Evolutionary conservation across 305 asterid species (phyloP), one percentile per base, ranked within the genome.

Genomic region (Solanum chacoense): DNA sequence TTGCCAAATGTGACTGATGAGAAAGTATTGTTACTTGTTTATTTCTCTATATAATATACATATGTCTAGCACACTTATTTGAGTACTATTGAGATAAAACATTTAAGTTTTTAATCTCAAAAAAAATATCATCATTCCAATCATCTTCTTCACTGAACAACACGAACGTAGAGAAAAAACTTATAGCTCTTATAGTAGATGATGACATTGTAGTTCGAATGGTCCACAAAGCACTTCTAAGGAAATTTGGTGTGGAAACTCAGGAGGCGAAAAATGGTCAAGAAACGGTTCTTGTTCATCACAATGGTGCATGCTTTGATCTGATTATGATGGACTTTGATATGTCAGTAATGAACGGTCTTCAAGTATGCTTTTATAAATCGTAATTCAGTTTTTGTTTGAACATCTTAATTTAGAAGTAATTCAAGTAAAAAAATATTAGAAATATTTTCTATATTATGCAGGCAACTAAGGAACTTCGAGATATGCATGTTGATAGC

Each of bases 261-360:
- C 89, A 89, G 9, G 90, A 89, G 36, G 77, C 11, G 1, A 72
- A 71, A 29, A 28, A 59, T 71, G 35, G 63, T 18, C 34, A 74
- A 92, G 95, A 91, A 88, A 95, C 92, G 0, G 89, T 94, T 20
- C 92, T 93, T 32, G 90, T 91, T 42, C 89, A 88, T 89, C 83
- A 9, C 2, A 8, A 20, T 3, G 95, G 95, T 13, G 87, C 81
- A 37, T 74, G 24, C 11, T 59, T 59, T 59, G 55, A 42, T 42
- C 18, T 42, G 5, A 59, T 7, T 20, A 7, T 59, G 18, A 32
- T 95, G 88, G 18, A 93, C 90, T 87, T 88, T 90, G 94, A 93
- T 77, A 94, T 95, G 98, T 94, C 94, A 3, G 78, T 94, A 87
- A 94, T 93, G 94, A 91, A 93, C 77, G 95, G 95, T 14, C 78